Base-by-base conservation (phyloP, 805 yeast species). In the Cyberlindnera samutprakarnensis region DNA sequence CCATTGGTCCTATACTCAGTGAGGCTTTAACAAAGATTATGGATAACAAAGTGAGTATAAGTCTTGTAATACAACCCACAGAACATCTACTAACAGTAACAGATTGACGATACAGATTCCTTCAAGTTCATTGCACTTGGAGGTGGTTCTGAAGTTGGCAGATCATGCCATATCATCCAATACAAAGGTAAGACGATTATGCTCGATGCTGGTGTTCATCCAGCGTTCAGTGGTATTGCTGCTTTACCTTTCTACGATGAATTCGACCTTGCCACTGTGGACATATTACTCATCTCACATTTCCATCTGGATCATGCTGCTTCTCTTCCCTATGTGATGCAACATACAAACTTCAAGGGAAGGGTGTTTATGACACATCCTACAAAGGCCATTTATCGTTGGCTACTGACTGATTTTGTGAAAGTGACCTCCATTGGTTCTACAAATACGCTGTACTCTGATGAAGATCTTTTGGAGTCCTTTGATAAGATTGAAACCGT, bases 351-450 rank as follows among this genome's bases (percentile, higher is more conserved):
- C 43, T 92, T 92, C 64, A 79, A 76, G 50, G 99, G 99, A 3
- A 72, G 96, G 30, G 98, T 92, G 5, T 90, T 90, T 56, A 92
- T 92, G 99, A 92, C 99, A 19, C 96, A 92, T 57, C 97, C 99
- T 6, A 92, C 98, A 1, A 92, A 92, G 62, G 97, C 98, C 24
- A 92, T 92, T 36, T 92, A 88, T 56, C 72, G 96, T 43, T 92
- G 98, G 97, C 69, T 92, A 27, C 59, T 92, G 36, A 79, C 87
- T 39, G 99, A 92, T 66, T 92, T 88, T 50, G 96, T 92, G 13
- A 70, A 90, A 47, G 97, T 92, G 18, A 85, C 95, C 0, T 68
- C 67, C 7, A 69, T 63, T 26, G 75, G 73, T 27, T 64, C 68
- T 3, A 53, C 61, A 23, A 39, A 60, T 8, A 45, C 61, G 8